Conservation (phyloP, 2,329 filamentous ascomycete genomes). For the Fusarium abutilonis region DNA sequence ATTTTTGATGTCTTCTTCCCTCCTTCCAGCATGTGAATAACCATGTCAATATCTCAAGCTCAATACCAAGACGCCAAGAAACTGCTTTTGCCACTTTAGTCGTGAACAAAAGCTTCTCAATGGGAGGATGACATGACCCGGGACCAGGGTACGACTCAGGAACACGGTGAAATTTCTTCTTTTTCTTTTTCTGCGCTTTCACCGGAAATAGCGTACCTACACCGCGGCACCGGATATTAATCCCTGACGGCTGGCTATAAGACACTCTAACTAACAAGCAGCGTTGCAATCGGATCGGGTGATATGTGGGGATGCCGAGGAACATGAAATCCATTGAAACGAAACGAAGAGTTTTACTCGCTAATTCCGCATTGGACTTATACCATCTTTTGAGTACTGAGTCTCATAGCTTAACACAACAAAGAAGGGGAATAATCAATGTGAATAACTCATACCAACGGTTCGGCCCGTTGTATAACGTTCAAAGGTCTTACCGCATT, state of each 20-base stretch:
- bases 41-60: no score
- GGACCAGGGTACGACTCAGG: background rate
- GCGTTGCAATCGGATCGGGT: background rate
- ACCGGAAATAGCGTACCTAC: background rate
- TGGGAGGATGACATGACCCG: background rate
- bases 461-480: constrained; percentile 29
- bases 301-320: constrained; percentile 9
- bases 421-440: no score
- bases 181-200: background rate
- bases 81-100: no score
- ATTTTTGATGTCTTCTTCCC: no score
- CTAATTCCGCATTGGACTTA: background rate
- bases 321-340: background rate
- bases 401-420: background rate
- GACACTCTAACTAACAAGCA: constrained; percentile 19
- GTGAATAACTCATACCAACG: constrained; percentile 3
- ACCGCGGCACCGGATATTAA: constrained; percentile 7
- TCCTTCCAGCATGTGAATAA: no score
- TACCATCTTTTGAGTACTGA: no score
- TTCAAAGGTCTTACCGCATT: constrained; percentile 6
- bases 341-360: background rate
- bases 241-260: constrained; percentile 5
- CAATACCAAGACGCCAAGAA: no score
- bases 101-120: no score
- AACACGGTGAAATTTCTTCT: background rate